Conservation (phyloP, 2,329 filamentous ascomycete genomes). For the Xylaria multiplex region DNA sequence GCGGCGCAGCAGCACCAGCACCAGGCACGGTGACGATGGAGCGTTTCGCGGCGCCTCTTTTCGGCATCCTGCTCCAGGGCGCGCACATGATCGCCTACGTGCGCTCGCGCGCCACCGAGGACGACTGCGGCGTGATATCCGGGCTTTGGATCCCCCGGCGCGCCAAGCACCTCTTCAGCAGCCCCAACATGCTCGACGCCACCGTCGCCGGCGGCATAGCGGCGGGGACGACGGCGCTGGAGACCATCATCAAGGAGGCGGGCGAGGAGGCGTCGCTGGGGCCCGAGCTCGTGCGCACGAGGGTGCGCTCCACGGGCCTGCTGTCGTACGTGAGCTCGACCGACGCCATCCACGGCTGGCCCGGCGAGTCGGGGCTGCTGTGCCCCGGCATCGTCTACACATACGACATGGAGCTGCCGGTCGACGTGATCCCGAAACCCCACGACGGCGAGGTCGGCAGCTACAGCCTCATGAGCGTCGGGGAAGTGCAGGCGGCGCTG, state of each 20-base stretch:
- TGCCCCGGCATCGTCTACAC: constrained; percentile 65
- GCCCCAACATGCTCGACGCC: constrained; percentile 77
- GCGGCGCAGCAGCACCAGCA: not conserved
- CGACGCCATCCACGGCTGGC: constrained; percentile 62
- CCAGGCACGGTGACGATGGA: constrained; percentile 38
- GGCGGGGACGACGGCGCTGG: constrained; percentile 69
- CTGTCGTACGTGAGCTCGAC: constrained; percentile 75
- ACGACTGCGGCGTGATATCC: constrained; percentile 51
- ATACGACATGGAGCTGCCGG: constrained; percentile 76
- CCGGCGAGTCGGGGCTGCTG: constrained; percentile 67
- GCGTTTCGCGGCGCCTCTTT: constrained; percentile 65
- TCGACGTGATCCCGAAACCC: constrained; percentile 69
- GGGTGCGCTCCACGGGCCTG: constrained; percentile 65
- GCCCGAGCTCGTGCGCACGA: constrained; percentile 65
- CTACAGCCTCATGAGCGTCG: constrained; percentile 74
- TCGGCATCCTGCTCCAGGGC: constrained; percentile 71
- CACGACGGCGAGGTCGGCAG: constrained; percentile 81
- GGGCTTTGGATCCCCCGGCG: constrained; percentile 77
- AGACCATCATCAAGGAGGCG: constrained; percentile 74
- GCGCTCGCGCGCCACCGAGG: constrained; percentile 47
- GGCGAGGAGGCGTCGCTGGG: constrained; percentile 77
- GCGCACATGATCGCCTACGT: constrained; percentile 70
- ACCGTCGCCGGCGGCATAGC: constrained; percentile 78
- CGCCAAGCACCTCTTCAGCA: constrained; percentile 73
- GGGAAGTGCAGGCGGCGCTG: constrained; percentile 69